phyloP scores from a whole-genome alignment of 495 filamentous ascomycete species.

The Platismatia glauca region DNA sequence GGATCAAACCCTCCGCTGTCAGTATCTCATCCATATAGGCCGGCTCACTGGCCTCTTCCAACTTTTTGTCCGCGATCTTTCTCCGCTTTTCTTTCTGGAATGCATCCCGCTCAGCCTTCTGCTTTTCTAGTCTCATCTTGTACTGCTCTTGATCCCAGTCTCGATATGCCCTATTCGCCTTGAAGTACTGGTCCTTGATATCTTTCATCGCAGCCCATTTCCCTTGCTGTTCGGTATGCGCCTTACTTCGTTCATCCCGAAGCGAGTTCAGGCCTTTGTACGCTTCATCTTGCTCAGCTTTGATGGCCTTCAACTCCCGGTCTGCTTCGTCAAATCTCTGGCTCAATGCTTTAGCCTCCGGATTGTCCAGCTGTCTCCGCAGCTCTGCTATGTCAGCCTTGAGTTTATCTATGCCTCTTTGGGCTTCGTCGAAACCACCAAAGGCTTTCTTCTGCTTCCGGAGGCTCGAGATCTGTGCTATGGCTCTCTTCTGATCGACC shows the following conservation, averaged over 20 bases:
- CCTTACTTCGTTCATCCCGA: constrained; percentile 76
- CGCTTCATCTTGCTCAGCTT: constrained; percentile 78
- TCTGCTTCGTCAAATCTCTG: constrained; percentile 75
- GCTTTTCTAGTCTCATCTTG: constrained; percentile 64
- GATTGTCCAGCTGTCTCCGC: constrained; percentile 78
- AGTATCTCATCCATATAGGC: constrained; percentile 89
- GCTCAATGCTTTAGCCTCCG: constrained; percentile 79
- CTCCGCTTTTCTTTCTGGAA: constrained; percentile 64
- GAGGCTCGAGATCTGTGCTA: constrained; percentile 69
- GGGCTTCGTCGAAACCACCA: constrained; percentile 64
- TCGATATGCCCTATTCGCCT: constrained; percentile 62
- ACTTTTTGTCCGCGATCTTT: constrained; percentile 71
- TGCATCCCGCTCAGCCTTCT: constrained; percentile 69
- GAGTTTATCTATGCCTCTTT: constrained; percentile 76
- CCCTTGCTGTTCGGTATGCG: constrained; percentile 71
- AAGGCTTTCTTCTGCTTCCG: constrained; percentile 88
- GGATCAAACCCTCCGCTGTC: constrained; percentile 72
- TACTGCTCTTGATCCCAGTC: constrained; percentile 74
- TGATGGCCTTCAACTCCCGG: constrained; percentile 78
- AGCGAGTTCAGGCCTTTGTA: constrained; percentile 80
- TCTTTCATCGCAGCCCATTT: constrained; percentile 72
- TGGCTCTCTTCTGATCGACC: constrained; percentile 92
- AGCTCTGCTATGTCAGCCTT: constrained; percentile 79
- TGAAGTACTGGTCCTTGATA: constrained; percentile 78
- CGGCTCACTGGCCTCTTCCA: constrained; percentile 81